phyloP scores from a whole-genome alignment of 2,329 filamentous ascomycete genomes.

The Epicoccum nigrum region DNA sequence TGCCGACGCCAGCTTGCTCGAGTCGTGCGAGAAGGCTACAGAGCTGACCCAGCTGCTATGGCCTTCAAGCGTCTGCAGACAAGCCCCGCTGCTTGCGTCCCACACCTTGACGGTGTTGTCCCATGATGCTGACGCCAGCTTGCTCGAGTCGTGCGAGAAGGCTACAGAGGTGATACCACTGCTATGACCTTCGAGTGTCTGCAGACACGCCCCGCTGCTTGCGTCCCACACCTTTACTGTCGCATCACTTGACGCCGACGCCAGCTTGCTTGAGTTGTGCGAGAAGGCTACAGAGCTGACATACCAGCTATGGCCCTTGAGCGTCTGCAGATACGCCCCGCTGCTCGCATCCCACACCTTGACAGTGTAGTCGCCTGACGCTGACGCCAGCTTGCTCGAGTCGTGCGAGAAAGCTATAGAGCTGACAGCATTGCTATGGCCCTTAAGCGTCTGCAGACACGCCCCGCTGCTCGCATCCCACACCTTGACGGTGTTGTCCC shows the following conservation, averaged over 20 bases:
- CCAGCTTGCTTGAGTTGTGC: slow-evolving; percentile 15
- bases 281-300: slow-evolving; percentile 35
- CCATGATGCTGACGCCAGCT: slow-evolving; percentile 23
- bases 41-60: too few relatives aligned
- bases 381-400: slow-evolving; percentile 14
- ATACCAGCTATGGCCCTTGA: slow-evolving; percentile 16
- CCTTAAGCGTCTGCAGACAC: slow-evolving; percentile 20
- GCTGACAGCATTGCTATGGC: slow-evolving; percentile 18
- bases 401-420: slow-evolving; percentile 34
- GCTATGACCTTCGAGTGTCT: neutral
- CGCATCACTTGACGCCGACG: slow-evolving; percentile 7
- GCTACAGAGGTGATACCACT: slow-evolving; percentile 11
- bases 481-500: too few relatives aligned
- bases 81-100: slow-evolving; percentile 12
- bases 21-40: too few relatives aligned
- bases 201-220: neutral
- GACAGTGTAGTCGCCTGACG: slow-evolving; percentile 3
- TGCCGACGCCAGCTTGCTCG: too few relatives aligned
- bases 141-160: slow-evolving; percentile 25
- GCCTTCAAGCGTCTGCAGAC: slow-evolving; percentile 7
- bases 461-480: too few relatives aligned
- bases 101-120: slow-evolving; percentile 28
- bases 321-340: neutral
- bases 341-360: slow-evolving; percentile 16
- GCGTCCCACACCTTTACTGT: too few relatives aligned